Evolutionary conservation across 768 basidiomycete species (phyloP), one percentile per base, ranked within the genome.

Genomic region (Dacryopinax spathularia): DNA sequence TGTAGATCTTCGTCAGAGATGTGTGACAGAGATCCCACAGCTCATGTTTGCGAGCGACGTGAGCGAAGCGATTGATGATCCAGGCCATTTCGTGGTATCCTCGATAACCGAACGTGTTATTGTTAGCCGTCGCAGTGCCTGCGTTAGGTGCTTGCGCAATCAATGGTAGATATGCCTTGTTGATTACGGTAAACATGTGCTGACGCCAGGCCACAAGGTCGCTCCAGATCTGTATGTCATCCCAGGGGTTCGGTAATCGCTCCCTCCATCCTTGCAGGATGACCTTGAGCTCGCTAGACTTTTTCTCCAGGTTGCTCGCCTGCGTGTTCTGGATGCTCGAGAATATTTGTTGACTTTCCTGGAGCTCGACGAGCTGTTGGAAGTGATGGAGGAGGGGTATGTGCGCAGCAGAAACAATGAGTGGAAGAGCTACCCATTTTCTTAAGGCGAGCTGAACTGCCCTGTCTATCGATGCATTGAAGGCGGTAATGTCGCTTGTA

Each of bases 41-140:
- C 66, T 94, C 89, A 71, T 99, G 96, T 75, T 98, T 95, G 64
- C 96, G 82, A 22, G 96, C 96, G 62, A 97, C 93, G 75, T 99
- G 95, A 9, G 96, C 96, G 71, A 99, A 98, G 16, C 96, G 87
- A 73, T 99, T 99, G 78, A 98, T 97, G 71, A 96, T 98, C 96
- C 96, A 99, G 6, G 96, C 96, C 0, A 93, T 98, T 77, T 99
- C 96, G 71, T 99, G 96, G 73, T 91, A 97, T 7, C 96, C 96
- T 60, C 96, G 84, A 72, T 91, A 98, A 6, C 93, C 95, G 70
- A 85, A 89, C 1, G 91, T 93, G 63, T 85, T 89, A 39, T 85
- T 77, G 64, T 81, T 87, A 35, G 77, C 80, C 25, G 82, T 75
- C 18, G 82, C 72, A 13, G 80, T 75, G 43, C 77, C 79, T 6